Conservation (phyloP, 495 filamentous ascomycete genomes). For the Thermothielavioides terrestris region DNA sequence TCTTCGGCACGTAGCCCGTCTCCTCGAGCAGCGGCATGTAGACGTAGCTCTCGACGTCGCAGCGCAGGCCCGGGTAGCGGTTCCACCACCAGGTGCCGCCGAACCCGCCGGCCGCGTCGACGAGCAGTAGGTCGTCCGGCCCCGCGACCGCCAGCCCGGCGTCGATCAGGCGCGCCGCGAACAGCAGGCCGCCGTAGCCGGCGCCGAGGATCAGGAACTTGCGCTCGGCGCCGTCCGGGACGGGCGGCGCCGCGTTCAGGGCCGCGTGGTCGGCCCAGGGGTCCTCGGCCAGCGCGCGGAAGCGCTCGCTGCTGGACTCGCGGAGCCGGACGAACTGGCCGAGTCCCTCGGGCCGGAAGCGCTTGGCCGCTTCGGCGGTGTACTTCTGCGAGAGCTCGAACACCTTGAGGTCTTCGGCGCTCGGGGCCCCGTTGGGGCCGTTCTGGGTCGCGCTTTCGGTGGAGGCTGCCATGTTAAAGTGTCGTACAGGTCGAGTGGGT, state of each 20-base stretch:
- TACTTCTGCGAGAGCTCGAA: slow-evolving; percentile 32
- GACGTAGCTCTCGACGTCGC: slow-evolving; percentile 44
- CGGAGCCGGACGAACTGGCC: slow-evolving; percentile 34
- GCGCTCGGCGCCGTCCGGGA: slow-evolving; percentile 22
- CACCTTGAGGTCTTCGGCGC: slow-evolving; percentile 19
- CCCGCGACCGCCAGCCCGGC: slow-evolving; percentile 32
- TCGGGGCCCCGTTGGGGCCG: slow-evolving; percentile 1
- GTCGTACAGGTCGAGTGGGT: background rate
- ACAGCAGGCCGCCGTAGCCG: slow-evolving; percentile 42
- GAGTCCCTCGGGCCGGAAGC: slow-evolving; percentile 34
- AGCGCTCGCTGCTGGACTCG: slow-evolving; percentile 20
- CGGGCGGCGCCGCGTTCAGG: slow-evolving; percentile 25
- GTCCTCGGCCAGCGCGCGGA: slow-evolving; percentile 34
- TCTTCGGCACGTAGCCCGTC: slow-evolving; percentile 46
- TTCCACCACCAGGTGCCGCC: slow-evolving; percentile 54
- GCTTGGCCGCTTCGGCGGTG: slow-evolving; percentile 39
- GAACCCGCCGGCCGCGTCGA: slow-evolving; percentile 43
- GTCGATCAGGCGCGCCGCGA: slow-evolving; percentile 43
- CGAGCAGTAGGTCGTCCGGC: slow-evolving; percentile 38
- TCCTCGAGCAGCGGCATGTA: slow-evolving; percentile 55
- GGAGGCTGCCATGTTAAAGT: background rate
- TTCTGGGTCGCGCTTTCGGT: background rate
- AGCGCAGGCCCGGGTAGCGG: slow-evolving; percentile 43
- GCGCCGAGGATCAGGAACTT: slow-evolving; percentile 46
- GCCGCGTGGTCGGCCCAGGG: slow-evolving; percentile 38